Evolutionary conservation across 768 basidiomycete species (phyloP).

Genomic region (Dioszegia aurantiaca): DNA sequence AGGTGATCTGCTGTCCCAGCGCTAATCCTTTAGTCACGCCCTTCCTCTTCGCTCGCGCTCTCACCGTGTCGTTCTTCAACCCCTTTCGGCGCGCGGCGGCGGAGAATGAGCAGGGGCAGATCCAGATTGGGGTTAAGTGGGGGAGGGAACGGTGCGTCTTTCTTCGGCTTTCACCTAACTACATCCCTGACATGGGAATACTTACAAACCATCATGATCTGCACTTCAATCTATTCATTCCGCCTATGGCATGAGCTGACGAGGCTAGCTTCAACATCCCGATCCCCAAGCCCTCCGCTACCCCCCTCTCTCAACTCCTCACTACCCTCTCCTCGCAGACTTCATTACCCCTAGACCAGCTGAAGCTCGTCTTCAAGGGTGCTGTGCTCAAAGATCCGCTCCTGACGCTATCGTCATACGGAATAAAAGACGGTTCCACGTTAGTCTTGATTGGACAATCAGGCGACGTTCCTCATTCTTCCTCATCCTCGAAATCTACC

Average conservation of each 20-base stretch:
- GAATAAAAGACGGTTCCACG: conserved; percentile 65
- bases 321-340: conserved; percentile 68
- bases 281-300: conserved; percentile 45
- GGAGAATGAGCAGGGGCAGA: conserved; percentile 38
- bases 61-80: conserved; percentile 47
- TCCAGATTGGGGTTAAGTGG: conserved; percentile 43
- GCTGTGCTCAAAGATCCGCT: conserved; percentile 79
- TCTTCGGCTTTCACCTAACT: background rate
- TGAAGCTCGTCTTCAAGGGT: conserved; percentile 86
- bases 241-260: background rate
- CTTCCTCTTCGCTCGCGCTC: conserved; percentile 10
- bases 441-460: conserved; percentile 68
- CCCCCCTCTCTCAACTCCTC: conserved; percentile 46
- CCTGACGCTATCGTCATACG: conserved; percentile 72
- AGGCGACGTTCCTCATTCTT: conserved; percentile 34
- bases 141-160: conserved; percentile 41
- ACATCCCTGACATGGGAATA: too few relatives aligned
- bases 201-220: too few relatives aligned
- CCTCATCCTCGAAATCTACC: conserved; percentile 18
- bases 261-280: conserved; percentile 49
- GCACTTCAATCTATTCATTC: too few relatives aligned
- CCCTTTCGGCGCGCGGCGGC: conserved; percentile 42
- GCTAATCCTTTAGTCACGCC: conserved; percentile 17
- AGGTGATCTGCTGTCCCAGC: background rate
- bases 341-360: conserved; percentile 64